Base-by-base conservation (phyloP, 148 eudicot species). In the Chenopodium berlandieri region DNA sequence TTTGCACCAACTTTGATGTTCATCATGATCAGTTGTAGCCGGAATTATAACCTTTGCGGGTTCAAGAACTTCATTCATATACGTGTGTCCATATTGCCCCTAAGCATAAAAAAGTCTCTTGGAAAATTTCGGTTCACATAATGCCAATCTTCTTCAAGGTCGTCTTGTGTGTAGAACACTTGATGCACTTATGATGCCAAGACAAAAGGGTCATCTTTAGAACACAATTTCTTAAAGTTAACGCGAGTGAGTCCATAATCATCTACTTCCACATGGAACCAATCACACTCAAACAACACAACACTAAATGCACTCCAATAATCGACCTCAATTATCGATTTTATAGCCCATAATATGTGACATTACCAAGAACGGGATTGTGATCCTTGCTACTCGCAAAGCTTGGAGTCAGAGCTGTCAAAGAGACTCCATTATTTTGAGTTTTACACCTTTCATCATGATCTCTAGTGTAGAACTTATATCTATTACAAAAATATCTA, bases 261-360 rank as follows among this genome's bases (percentile, higher is more conserved):
- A 13, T 67, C 37, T 25, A 12, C 2, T 4, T 48, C 73, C 10
- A 8, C 63, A 16, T 48, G 64, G 67, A 66, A 66, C 73, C 73
- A 78, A 47, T 78, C 73, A 78, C 80, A 78, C 9, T 37, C 14
- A 17, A 78, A 78, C 13, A 78, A 27, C 3, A 66, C 27, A 11
- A 66, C 25, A 0, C 9, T 46, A 2, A 78, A 47, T 2, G 32
- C 4, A 34, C 73, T 23, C 73, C n/a, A 77, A 37, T 58, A 63
- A 20, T 77, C 71, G 0, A 77, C 0, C 54, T 77, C 71, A 22
- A 77, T 77, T 11, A 37, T 37, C 40, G 40, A 52, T n/a, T 63
- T 48, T 60, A 77, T 62, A 22, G 3, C 13, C 34, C 52, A 63
- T 62, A 77, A 5, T 63, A 63, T 6, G 32, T 62, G 12, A 76